These are phyloP conservation scores for Prunus kanzakura DNA, from an alignment of 306 rosid genomes.

Conservation along the genomic window DNA sequence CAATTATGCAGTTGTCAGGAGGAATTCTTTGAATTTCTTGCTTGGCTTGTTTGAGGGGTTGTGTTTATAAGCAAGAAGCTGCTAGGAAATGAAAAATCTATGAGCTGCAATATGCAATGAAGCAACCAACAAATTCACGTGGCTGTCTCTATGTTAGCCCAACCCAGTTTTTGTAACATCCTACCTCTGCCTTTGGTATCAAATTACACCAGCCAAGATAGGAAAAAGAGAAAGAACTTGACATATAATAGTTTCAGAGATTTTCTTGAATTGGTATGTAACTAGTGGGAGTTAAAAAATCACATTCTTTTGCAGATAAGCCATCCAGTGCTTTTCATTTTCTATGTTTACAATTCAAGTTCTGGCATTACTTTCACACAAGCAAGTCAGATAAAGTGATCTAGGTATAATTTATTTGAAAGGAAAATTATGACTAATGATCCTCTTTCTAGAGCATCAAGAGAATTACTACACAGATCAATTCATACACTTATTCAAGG, in stretches of 20 bases:
- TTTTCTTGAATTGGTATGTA: too few species aligned
- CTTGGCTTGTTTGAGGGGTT: constrained; percentile 7
- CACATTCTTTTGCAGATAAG: neutral
- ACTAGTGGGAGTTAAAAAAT: neutral
- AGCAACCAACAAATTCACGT: neutral
- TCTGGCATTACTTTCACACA: neutral
- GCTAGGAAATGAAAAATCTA: neutral
- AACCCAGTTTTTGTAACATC: too few species aligned
- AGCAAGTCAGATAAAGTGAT: neutral
- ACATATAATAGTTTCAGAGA: too few species aligned
- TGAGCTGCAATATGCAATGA: neutral
- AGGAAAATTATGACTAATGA: neutral
- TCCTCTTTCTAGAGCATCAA: neutral
- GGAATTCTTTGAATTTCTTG: neutral
- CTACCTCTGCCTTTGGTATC: too few species aligned
- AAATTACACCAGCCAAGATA: too few species aligned
- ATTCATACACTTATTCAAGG: neutral
- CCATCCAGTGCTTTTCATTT: neutral
- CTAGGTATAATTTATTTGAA: neutral
- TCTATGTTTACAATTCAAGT: neutral
- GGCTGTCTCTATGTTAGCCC: too few species aligned
- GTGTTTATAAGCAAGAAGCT: neutral
- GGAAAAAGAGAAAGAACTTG: too few species aligned
- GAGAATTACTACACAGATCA: neutral
- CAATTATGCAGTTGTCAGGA: neutral